A percentile compares a stretch with the other conserved stretches of the same genome.
Conservation (phyloP, 345 rosid species). For the Salix arbutifolia region DNA sequence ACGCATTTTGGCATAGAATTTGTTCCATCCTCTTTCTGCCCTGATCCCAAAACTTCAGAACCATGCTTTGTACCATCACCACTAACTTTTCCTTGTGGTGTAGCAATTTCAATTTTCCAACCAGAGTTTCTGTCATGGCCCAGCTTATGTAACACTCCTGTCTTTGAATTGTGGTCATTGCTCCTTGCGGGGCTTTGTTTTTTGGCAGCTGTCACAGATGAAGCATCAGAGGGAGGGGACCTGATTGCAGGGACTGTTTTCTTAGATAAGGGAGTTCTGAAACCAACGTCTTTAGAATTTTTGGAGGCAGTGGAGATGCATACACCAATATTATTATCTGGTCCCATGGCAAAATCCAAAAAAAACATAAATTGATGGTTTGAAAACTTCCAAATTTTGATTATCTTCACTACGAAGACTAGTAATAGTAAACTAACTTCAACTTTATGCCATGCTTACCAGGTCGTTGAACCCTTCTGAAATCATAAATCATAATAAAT, state of each 20-base stretch:
- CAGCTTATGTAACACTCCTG: conserved; percentile 16
- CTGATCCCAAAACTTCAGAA: conserved; percentile 19
- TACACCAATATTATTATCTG: conserved; percentile 52
- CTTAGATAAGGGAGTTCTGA: conserved; percentile 41
- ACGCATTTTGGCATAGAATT: conserved; percentile 39
- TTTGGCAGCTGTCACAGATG: conserved; percentile 32
- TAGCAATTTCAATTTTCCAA: conserved; percentile 35
- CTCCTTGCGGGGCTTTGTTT: conserved; percentile 37
- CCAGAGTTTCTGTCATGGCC: conserved; percentile 27
- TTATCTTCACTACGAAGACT: background rate
- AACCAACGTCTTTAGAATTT: conserved; percentile 42
- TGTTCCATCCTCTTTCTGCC: conserved; percentile 22
- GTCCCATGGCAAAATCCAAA: conserved; percentile 22
- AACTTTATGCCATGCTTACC: background rate
- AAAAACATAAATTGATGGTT: conserved; percentile 6
- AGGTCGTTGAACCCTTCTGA: background rate
- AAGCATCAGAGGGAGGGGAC: conserved; percentile 48
- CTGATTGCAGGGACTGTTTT: conserved; percentile 50
- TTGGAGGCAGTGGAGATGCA: conserved; percentile 43
- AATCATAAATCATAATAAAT: background rate
- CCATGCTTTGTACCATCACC: conserved; percentile 26
- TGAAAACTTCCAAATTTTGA: background rate
- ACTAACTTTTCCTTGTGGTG: conserved; percentile 18
- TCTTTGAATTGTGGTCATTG: conserved; percentile 29
- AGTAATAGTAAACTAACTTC: background rate